Base-by-base conservation (phyloP, 2,329 filamentous ascomycete species). In the Colletotrichum theobromicola region DNA sequence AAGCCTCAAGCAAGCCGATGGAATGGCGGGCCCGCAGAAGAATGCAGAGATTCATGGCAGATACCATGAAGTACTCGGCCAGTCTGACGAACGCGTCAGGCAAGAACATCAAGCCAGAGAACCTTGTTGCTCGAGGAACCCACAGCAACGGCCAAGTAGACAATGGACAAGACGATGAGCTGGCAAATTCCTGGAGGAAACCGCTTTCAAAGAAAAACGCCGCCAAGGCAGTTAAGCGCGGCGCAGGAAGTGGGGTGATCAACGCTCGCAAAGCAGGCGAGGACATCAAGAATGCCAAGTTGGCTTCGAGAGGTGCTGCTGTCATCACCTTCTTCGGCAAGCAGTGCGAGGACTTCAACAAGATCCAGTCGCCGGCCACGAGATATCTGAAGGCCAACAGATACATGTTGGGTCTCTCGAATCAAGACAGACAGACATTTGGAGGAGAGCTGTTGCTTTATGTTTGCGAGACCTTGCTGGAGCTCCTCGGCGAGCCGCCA, bases 11-110 rank as follows among this genome's bases (percentile, higher is more conserved):
- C 7, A 77, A 78, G 35, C 58, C 42, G 5, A 79, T 76, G 16
- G 81, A 77, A 2, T 83, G 79, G 61, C 82, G 74, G 30, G 81
- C 86, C 8, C 82, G 81, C 67, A 87, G 84, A 75, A 84, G 84
- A 67, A 91, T 93, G 58, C 93, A 95, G 78, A 87, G 85, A 66
- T 92, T 91, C 79, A 93, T 94, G 89, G 88, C 89, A 2, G 92
- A 94, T 73, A 93, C 93, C 82, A 87, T 88, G 32, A 86, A 88
- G 2, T 95, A 95, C 80, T 92, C 94, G 2, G 92, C 91, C 15
- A 94, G 92, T 81, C 85, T 95, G 61, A 94, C 92, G 0, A 93
- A 92, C 71, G 86, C 90, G 1, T 85, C 88, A 3, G 93, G 92
- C 4, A 93, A 91, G 76, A 85, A 84, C 4, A 86, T 94, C 7